A percentile compares a stretch with the other conserved stretches of the same genome.
phyloP scores from a whole-genome alignment of 495 filamentous ascomycete species.

The Penicillium maclennaniae region DNA sequence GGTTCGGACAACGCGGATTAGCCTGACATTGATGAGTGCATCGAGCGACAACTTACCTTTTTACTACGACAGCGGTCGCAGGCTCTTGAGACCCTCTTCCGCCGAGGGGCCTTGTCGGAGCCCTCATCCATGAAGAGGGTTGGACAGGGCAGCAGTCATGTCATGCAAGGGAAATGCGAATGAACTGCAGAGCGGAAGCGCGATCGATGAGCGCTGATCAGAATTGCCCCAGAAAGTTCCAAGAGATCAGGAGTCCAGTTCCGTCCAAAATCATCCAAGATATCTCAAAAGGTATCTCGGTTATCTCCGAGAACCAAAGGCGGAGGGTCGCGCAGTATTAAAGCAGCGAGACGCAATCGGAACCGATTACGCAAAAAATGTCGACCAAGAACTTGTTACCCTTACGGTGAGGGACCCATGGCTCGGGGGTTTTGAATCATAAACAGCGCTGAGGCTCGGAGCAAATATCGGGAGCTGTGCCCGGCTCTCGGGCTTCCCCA shows the following conservation, averaged over 20 bases:
- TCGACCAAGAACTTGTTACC: background rate
- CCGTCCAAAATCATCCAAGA: background rate
- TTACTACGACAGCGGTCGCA: slow-evolving; percentile 68
- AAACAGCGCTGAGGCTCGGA: background rate
- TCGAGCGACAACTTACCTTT: slow-evolving; percentile 34
- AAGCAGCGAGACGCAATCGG: slow-evolving; percentile 7
- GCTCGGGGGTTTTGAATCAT: background rate
- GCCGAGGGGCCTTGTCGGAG: slow-evolving; percentile 43
- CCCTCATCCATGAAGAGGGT: slow-evolving; percentile 46
- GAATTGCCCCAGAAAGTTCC: background rate
- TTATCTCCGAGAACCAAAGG: background rate
- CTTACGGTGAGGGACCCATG: background rate
- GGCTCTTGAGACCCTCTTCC: slow-evolving; percentile 65
- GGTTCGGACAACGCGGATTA: background rate
- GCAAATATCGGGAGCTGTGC: background rate
- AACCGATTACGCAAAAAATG: background rate
- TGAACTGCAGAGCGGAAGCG: background rate
- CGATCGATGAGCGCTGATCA: background rate
- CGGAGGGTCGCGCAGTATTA: background rate
- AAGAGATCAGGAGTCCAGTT: background rate
- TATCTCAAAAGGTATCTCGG: background rate
- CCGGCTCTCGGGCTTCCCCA: slow-evolving; percentile 1
- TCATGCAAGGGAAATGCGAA: slow-evolving; percentile 17
- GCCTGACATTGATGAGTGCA: background rate
- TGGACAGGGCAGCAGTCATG: slow-evolving; percentile 21